Evolutionary conservation across 257 asterid species (phyloP).

Genomic region (Solanum appendiculatum): DNA sequence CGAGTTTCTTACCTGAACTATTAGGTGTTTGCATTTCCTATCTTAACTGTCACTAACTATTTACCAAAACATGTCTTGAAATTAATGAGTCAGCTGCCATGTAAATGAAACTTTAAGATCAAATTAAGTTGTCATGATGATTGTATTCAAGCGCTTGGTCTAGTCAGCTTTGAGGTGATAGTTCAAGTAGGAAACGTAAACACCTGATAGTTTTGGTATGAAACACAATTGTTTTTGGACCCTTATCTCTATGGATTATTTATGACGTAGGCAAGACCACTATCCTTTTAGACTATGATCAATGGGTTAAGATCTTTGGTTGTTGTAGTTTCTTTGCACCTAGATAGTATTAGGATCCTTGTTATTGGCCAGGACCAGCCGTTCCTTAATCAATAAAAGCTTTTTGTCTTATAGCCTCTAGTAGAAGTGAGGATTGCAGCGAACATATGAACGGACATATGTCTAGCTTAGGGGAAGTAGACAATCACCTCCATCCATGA

Average conservation of each 20-base stretch:
- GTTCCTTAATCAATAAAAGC: background rate
- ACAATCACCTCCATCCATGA: background rate
- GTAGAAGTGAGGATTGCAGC: background rate
- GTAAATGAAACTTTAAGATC: fast-evolving
- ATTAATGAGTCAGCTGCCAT: background rate
- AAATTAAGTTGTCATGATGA: background rate
- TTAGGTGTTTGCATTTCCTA: too few relatives aligned
- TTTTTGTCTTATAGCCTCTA: background rate
- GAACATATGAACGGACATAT: too few relatives aligned
- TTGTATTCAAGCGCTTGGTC: background rate
- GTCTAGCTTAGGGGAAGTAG: background rate
- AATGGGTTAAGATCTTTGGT: background rate
- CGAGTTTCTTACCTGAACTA: too few relatives aligned
- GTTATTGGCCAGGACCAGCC: background rate
- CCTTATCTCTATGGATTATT: background rate
- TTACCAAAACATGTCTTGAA: too few relatives aligned
- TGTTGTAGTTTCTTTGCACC: background rate
- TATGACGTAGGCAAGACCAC: background rate
- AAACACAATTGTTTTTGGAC: background rate
- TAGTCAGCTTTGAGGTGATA: background rate
- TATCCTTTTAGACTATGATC: background rate
- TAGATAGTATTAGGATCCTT: background rate
- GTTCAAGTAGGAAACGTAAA: too few relatives aligned
- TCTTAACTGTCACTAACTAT: background rate
- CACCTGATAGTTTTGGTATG: background rate